Base-by-base conservation (phyloP, 495 filamentous ascomycete genomes). In the Thermothielavioides terrestris region DNA sequence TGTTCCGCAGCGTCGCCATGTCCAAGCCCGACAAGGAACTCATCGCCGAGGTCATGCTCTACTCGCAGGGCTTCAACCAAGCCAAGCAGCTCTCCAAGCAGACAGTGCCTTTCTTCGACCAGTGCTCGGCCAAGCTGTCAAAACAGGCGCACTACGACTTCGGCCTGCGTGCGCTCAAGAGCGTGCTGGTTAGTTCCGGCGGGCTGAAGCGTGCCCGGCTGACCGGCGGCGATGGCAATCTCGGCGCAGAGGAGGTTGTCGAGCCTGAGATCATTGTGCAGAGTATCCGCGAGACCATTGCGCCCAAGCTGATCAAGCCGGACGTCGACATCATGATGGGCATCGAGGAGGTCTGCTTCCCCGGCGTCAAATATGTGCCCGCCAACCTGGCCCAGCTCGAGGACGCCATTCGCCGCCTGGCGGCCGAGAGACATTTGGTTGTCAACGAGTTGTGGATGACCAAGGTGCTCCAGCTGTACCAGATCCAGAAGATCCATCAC, bases 91-190 rank as follows among this genome's bases (percentile, higher is more conserved):
- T 99, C 14, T 94, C 92, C 5, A 90, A 86, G 65, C 88, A 95
- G 42, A 94, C 88, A 1, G 92, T 99, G 37, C 94, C 92, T 0
- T 97, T 99, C 76, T 97, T 99, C 68, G 92, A 99, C 60, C 80
- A 80, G 54, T 99, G 94, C 68, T 68, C 85, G 9, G 74, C 73
- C 21, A 74, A 74, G 34, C 69, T 99, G 47, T 94, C 89, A 3
- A 96, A 95, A 62, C 94, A 99, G 64, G 92, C 94, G 6, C 92
- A 99, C 67, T 99, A 99, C 62, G 92, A 99, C 69, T 99, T 99
- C 60, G 92, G 92, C 53, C 75, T 99, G 15, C 88, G 92, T 78
- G 92, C 92, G 10, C 70, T 99, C 60, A 99, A 99, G 74, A 97
- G 92, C 71, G 92, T 99, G 2, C 82, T 99, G 23, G 87, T 97